phyloP scores from a whole-genome alignment of 192 early-diverging fungal species.

The Backusella circina region DNA sequence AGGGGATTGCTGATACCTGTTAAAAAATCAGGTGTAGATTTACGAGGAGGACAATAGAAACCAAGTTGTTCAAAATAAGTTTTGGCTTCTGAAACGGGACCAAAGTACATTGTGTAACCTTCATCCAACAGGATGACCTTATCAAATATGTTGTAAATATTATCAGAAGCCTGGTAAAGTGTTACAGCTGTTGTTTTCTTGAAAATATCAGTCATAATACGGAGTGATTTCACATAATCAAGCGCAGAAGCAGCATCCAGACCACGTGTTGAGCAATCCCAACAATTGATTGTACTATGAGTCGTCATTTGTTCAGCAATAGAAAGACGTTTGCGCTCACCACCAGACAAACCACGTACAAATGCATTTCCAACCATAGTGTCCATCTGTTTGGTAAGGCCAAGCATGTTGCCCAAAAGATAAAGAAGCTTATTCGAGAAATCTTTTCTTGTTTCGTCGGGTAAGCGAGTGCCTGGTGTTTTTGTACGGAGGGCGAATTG shows the following conservation, averaged over 20 bases:
- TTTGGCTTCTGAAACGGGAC: constrained; percentile 54
- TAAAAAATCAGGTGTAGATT: constrained; percentile 69
- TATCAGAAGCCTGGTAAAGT: constrained; percentile 70
- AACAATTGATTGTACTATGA: constrained; percentile 52
- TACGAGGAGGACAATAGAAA: constrained; percentile 58
- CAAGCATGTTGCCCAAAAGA: constrained; percentile 50
- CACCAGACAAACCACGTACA: constrained; percentile 72
- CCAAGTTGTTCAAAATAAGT: constrained; percentile 63
- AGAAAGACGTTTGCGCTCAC: constrained; percentile 74
- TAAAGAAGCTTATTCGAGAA: constrained; percentile 45
- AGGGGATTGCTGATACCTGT: constrained; percentile 66
- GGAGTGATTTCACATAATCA: constrained; percentile 73
- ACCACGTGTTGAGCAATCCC: constrained; percentile 67
- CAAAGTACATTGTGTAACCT: constrained; percentile 68
- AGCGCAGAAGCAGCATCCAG: constrained; percentile 82
- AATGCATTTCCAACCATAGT: constrained; percentile 76
- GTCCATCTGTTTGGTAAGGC: constrained; percentile 55
- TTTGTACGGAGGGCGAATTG: constrained; percentile 74
- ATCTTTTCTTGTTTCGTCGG: constrained; percentile 43
- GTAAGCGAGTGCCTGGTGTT: constrained; percentile 54
- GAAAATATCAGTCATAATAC: constrained; percentile 68
- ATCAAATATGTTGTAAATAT: constrained; percentile 73
- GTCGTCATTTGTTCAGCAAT: constrained; percentile 76
- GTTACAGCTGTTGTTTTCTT: constrained; percentile 56
- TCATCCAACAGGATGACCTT: constrained; percentile 62